Evolutionary conservation across 2,329 filamentous ascomycete genomes (phyloP).

Genomic region (Xylaria polymorpha): DNA sequence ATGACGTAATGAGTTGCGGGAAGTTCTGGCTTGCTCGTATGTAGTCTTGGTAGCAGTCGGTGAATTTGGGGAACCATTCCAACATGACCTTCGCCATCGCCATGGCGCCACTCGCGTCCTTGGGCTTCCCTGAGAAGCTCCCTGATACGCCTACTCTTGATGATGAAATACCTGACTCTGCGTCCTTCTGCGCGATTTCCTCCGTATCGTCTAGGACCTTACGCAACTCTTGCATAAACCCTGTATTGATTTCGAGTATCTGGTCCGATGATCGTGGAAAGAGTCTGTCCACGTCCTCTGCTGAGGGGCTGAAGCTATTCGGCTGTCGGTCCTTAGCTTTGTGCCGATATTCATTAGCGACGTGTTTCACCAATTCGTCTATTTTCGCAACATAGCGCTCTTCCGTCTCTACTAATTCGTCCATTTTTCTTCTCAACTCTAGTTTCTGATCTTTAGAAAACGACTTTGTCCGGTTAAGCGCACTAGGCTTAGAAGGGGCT

Average conservation of each 20-base stretch:
- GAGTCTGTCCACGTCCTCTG: constrained; percentile 77
- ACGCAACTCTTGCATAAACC: constrained; percentile 81
- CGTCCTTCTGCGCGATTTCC: constrained; percentile 79
- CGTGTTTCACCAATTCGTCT: constrained; percentile 81
- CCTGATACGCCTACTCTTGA: constrained; percentile 57
- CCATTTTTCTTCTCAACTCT: constrained; percentile 86
- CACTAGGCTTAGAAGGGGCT: constrained; percentile 86
- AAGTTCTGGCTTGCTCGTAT: constrained; percentile 91
- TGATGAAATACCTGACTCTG: constrained; percentile 68
- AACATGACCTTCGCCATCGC: constrained; percentile 83
- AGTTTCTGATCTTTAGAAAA: constrained; percentile 87
- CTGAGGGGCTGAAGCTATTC: constrained; percentile 76
- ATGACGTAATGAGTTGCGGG: constrained; percentile 80
- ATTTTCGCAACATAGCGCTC: constrained; percentile 93
- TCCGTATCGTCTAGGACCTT: constrained; percentile 85
- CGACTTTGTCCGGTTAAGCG: constrained; percentile 79
- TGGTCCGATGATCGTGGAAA: constrained; percentile 84
- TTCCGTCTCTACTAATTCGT: constrained; percentile 91
- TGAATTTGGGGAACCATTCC: constrained; percentile 94
- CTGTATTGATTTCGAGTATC: constrained; percentile 84
- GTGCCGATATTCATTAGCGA: constrained; percentile 82
- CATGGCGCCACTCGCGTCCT: constrained; percentile 81
- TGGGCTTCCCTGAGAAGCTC: constrained; percentile 60
- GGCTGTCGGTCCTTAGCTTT: constrained; percentile 69
- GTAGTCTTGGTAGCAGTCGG: constrained; percentile 91